phyloP scores from a whole-genome alignment of 495 filamentous ascomycete genomes.

The Tuber microsphaerosporum region DNA sequence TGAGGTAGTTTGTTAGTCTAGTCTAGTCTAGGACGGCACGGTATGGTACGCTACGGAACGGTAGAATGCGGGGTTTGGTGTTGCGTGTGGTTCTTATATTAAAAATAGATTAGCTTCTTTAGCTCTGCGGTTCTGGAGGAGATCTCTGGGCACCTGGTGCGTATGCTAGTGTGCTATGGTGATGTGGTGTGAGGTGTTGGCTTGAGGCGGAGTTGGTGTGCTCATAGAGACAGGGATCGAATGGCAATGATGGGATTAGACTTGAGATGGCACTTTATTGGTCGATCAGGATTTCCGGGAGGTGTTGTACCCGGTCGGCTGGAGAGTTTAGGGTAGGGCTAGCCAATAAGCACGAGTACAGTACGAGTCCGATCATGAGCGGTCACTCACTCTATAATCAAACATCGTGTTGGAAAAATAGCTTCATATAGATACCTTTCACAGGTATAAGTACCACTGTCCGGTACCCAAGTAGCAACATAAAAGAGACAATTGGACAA shows the following conservation, averaged over 20 bases:
- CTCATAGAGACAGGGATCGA: not conserved
- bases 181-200: not conserved
- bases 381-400: too few relatives aligned
- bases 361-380: too few relatives aligned
- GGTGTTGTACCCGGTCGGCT: not conserved
- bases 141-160: not conserved
- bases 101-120: not conserved
- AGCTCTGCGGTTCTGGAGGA: not conserved
- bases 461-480: too few relatives aligned
- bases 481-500: too few relatives aligned
- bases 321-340: not conserved
- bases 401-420: too few relatives aligned
- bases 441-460: too few relatives aligned
- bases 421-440: too few relatives aligned
- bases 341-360: not conserved
- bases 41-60: not conserved
- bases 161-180: not conserved
- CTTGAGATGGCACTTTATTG: not conserved
- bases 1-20: not conserved
- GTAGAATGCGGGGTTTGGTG: constrained; percentile 1
- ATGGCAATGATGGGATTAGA: not conserved
- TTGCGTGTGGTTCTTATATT: constrained; percentile 1
- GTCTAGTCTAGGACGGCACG: not conserved
- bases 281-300: not conserved
- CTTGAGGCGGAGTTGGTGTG: not conserved